Evolutionary conservation across 768 basidiomycete species (phyloP).

Genomic region (Suillus subalutaceus): DNA sequence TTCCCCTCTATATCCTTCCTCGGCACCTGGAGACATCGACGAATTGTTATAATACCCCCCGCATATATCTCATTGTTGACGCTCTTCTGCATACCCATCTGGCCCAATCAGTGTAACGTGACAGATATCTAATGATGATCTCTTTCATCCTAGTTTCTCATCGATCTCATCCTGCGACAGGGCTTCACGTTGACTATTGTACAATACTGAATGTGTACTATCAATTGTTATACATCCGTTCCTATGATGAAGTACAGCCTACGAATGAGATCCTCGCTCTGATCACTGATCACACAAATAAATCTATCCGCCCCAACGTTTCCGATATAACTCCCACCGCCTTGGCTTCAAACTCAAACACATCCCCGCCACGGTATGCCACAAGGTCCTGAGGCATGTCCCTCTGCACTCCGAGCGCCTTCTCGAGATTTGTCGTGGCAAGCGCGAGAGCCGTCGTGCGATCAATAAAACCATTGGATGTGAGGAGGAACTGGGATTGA

Average conservation of each 20-base stretch:
- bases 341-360: slow-evolving; percentile 41
- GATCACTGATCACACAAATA: slow-evolving; percentile 19
- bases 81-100: too few relatives aligned
- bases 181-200: too few relatives aligned
- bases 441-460: slow-evolving; percentile 39
- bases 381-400: slow-evolving; percentile 39
- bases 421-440: slow-evolving; percentile 45
- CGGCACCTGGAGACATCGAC: too few relatives aligned
- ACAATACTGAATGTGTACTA: too few relatives aligned
- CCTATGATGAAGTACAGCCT: not conserved
- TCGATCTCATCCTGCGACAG: too few relatives aligned
- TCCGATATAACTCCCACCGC: slow-evolving; percentile 41
- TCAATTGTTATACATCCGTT: not conserved
- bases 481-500: slow-evolving; percentile 38
- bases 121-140: too few relatives aligned
- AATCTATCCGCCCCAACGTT: slow-evolving; percentile 22
- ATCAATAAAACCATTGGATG: slow-evolving; percentile 41
- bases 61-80: too few relatives aligned
- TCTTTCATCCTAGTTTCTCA: too few relatives aligned
- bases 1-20: too few relatives aligned
- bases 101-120: too few relatives aligned
- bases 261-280: not conserved
- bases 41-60: too few relatives aligned
- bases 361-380: slow-evolving; percentile 40
- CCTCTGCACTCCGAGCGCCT: slow-evolving; percentile 38